phyloP scores from a whole-genome alignment of 1,284 basidiomycete genomes.

The Cutaneotrichosporon arboriforme region DNA sequence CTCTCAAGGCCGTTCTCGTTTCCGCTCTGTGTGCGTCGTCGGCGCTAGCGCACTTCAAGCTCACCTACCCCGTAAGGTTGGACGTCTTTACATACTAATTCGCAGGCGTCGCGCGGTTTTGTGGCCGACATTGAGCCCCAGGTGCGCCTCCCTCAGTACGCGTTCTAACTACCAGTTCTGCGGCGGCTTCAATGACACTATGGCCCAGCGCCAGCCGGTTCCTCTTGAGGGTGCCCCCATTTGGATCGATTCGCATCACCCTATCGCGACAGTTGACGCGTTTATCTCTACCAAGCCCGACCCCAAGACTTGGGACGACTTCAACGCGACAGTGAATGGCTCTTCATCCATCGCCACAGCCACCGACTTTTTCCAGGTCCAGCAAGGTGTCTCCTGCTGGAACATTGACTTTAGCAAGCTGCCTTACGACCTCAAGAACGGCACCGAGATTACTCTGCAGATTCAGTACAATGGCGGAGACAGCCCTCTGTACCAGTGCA shows the following conservation, averaged over 20 bases:
- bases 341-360: conserved; percentile 34
- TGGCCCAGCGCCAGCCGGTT: conserved; percentile 57
- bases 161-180: conserved; percentile 37
- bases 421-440: conserved; percentile 53
- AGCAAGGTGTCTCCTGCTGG: conserved; percentile 58
- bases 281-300: conserved; percentile 55
- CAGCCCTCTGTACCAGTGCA: conserved; percentile 65
- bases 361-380: conserved; percentile 54
- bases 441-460: conserved; percentile 36
- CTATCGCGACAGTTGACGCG: conserved; percentile 50
- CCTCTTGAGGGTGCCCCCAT: conserved; percentile 56
- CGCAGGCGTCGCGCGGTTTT: conserved; percentile 57
- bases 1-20: conserved; percentile 26
- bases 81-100: background rate
- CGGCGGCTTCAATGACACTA: conserved; percentile 43
- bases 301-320: conserved; percentile 58
- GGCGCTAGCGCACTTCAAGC: conserved; percentile 62
- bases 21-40: conserved; percentile 36
- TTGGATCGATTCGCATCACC: conserved; percentile 35
- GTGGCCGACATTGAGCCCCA: conserved; percentile 56
- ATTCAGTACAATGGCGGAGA: conserved; percentile 52
- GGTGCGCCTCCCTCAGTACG: conserved; percentile 42
- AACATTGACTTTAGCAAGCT: conserved; percentile 54
- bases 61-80: conserved; percentile 55
- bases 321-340: conserved; percentile 51